These are phyloP conservation scores for Aspergillus sp. DNA, from an alignment of 2,329 filamentous ascomycete species.

Conservation along the genomic window DNA sequence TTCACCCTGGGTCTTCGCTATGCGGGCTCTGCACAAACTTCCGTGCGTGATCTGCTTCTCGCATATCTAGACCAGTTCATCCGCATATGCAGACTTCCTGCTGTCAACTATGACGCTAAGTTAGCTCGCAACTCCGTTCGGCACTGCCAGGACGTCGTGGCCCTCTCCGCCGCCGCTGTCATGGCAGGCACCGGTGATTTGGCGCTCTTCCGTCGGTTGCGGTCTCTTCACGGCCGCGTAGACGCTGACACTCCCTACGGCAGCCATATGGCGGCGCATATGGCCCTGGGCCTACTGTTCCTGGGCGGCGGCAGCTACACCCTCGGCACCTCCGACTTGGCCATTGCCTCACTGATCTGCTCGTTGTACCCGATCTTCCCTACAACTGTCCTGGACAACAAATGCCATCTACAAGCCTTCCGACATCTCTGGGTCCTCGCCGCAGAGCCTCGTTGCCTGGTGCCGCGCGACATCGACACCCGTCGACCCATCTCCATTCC, in stretches of 20 bases:
- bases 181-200: slow-evolving; percentile 97
- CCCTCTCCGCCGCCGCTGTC: slow-evolving; percentile 78
- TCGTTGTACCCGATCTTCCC: slow-evolving; percentile 96
- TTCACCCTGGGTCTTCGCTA: slow-evolving; percentile 74
- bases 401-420: slow-evolving; percentile 92
- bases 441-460: slow-evolving; percentile 82
- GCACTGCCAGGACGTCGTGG: slow-evolving; percentile 88
- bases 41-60: slow-evolving; percentile 78
- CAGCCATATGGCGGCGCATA: slow-evolving; percentile 87
- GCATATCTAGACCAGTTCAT: slow-evolving; percentile 86
- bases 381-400: slow-evolving; percentile 85
- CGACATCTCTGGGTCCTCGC: slow-evolving; percentile 97
- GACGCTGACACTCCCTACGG: slow-evolving; percentile 86
- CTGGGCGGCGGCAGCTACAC: slow-evolving; percentile 90
- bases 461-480: slow-evolving; percentile 84
- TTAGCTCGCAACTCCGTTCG: slow-evolving; percentile 79
- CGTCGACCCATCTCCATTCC: slow-evolving; percentile 75
- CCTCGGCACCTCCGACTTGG: slow-evolving; percentile 83
- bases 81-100: slow-evolving; percentile 68
- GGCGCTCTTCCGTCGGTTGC: slow-evolving; percentile 77
- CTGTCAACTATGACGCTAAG: slow-evolving; percentile 75
- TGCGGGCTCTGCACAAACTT: slow-evolving; percentile 69
- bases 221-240: slow-evolving; percentile 83
- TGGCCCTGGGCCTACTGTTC: slow-evolving; percentile 88
- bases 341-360: slow-evolving; percentile 80